Percentiles rank a stretch among this genome's conserved stretches.
Conservation (phyloP, 441 rosid genomes). For the Euphorbia schlechtendalii region DNA sequence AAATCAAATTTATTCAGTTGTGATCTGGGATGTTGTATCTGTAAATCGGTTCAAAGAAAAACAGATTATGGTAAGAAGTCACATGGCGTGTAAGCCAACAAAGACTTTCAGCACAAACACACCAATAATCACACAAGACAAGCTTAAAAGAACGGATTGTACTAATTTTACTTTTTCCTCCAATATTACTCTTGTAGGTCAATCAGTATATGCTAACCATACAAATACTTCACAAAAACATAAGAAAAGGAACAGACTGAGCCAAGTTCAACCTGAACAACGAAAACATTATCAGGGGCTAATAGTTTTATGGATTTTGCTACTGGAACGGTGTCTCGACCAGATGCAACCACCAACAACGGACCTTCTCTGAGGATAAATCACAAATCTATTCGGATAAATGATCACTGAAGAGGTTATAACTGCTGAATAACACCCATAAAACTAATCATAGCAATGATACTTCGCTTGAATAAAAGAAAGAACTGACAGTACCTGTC, state of each 20-base stretch:
- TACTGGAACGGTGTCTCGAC: constrained; percentile 67
- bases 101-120: background rate
- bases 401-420: background rate
- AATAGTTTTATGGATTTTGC: constrained; percentile 71
- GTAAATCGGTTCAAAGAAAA: constrained; percentile 17
- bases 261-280: constrained; percentile 58
- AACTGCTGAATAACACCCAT: background rate
- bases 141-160: background rate
- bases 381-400: background rate
- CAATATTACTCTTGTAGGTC: background rate
- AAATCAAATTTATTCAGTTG: constrained; percentile 74
- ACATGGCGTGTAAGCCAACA: background rate
- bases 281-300: constrained; percentile 76
- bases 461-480: background rate
- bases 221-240: background rate
- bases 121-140: background rate
- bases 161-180: background rate
- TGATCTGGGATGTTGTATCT: constrained; percentile 93
- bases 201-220: constrained; percentile 1
- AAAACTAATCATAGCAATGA: background rate
- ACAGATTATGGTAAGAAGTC: constrained; percentile 5
- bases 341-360: constrained; percentile 80
- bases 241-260: background rate
- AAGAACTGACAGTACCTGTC: constrained; percentile 41
- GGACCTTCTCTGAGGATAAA: constrained; percentile 66